Conservation (phyloP, 169 alveolate species). For the Cytauxzoon felis region DNA sequence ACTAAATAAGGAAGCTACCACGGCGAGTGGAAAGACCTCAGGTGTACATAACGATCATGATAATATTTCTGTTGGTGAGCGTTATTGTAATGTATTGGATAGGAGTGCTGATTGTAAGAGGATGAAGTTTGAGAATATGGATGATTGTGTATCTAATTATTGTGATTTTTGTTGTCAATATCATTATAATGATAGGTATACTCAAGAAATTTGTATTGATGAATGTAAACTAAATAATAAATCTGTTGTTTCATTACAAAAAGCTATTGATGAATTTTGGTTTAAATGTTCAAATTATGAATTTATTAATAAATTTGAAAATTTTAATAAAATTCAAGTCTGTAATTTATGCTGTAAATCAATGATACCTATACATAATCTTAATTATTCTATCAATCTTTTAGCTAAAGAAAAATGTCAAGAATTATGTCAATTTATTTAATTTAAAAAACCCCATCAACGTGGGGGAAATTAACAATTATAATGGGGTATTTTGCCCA, state of each 20-base stretch:
- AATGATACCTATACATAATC: conserved; percentile 9
- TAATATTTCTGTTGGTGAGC: conserved; percentile 5
- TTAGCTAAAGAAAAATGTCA: conserved; percentile 45
- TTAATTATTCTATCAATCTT: conserved; percentile 21
- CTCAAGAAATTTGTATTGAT: conserved; percentile 37
- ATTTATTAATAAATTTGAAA: conserved; percentile 11
- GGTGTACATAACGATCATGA: neutral
- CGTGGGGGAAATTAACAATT: no score
- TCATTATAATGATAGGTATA: conserved; percentile 27
- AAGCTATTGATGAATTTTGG: conserved; percentile 46
- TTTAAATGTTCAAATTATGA: conserved; percentile 21
- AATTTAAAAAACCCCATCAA: neutral
- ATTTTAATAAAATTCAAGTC: conserved; percentile 3
- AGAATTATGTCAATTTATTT: conserved; percentile 13
- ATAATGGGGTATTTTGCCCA: no score
- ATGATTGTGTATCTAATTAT: conserved; percentile 45
- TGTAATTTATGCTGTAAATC: conserved; percentile 58
- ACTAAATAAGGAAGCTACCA: conserved; percentile 4
- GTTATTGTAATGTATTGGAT: conserved; percentile 33
- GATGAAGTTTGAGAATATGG: conserved; percentile 37
- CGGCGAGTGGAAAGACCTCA: no score
- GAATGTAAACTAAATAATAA: conserved; percentile 34
- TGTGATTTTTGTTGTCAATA: conserved; percentile 51
- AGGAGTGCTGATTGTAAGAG: conserved; percentile 40
- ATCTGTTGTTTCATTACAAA: conserved; percentile 37